These are phyloP conservation scores for Apiospora phragmitis DNA, from an alignment of 2,329 filamentous ascomycete genomes.

Conservation along the genomic window DNA sequence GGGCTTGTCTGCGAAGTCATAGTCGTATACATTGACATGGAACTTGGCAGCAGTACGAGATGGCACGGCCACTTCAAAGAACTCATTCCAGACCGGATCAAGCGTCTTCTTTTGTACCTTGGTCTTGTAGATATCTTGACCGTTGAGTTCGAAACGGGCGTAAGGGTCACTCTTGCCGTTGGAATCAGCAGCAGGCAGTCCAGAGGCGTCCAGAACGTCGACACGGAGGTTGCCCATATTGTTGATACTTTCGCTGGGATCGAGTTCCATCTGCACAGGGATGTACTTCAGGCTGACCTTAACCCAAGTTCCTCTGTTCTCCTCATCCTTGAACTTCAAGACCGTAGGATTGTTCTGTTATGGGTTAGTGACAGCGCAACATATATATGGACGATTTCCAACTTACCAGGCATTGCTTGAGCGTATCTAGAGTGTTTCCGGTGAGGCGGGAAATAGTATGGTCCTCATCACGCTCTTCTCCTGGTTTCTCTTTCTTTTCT, in stretches of 20 bases:
- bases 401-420: slow-evolving; percentile 83
- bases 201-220: slow-evolving; percentile 82
- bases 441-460: slow-evolving; percentile 78
- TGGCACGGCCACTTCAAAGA: slow-evolving; percentile 80
- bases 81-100: slow-evolving; percentile 93
- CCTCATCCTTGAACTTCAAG: slow-evolving; percentile 74
- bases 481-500: slow-evolving; percentile 74
- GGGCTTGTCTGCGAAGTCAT: slow-evolving; percentile 94
- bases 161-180: slow-evolving; percentile 98
- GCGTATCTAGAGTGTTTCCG: slow-evolving; percentile 81
- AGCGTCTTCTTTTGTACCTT: slow-evolving; percentile 97
- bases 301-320: slow-evolving; percentile 75
- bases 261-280: slow-evolving; percentile 89
- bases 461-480: slow-evolving; percentile 66
- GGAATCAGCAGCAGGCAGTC: slow-evolving; percentile 90
- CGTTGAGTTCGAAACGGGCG: slow-evolving; percentile 91
- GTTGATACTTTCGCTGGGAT: slow-evolving; percentile 96
- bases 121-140: slow-evolving; percentile 89
- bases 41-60: slow-evolving; percentile 86
- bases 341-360: slow-evolving; percentile 84
- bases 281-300: slow-evolving; percentile 94
- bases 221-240: slow-evolving; percentile 95
- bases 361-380: slow-evolving; percentile 17
- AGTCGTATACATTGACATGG: slow-evolving; percentile 83
- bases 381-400: neutral